A percentile compares a stretch with the other conserved stretches of the same genome.
Conservation (phyloP, 1,284 basidiomycete genomes). For the Ceratobasidium sp. region DNA sequence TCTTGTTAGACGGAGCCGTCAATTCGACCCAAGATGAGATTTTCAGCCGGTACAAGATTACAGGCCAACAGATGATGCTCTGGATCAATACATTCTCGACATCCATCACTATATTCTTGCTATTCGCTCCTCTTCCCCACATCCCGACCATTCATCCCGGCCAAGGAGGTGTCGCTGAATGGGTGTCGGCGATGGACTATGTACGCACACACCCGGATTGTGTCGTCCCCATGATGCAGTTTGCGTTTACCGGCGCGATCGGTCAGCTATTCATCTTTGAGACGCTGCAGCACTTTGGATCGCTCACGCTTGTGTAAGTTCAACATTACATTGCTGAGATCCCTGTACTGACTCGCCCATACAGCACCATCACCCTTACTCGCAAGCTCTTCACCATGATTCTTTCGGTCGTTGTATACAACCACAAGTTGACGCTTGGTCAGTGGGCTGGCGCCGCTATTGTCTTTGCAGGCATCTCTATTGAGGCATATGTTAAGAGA, state of each 20-base stretch:
- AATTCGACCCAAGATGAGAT: slow-evolving; percentile 99
- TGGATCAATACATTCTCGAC: slow-evolving; percentile 92
- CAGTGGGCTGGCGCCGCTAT: slow-evolving; percentile 92
- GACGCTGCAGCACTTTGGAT: slow-evolving; percentile 95
- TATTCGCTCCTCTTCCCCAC: slow-evolving; percentile 72
- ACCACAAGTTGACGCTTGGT: slow-evolving; percentile 80
- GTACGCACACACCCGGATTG: slow-evolving; percentile 80
- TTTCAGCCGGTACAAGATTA: slow-evolving; percentile 77
- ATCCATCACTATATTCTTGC: slow-evolving; percentile 66
- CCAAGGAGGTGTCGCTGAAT: slow-evolving; percentile 65
- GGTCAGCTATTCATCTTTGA: slow-evolving; percentile 99
- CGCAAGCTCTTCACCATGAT: slow-evolving; percentile 99
- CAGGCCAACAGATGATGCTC: slow-evolving; percentile 99
- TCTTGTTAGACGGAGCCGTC: slow-evolving; percentile 89
- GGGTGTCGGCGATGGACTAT: slow-evolving; percentile 75
- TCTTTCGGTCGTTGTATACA: slow-evolving; percentile 90
- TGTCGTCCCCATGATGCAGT: slow-evolving; percentile 79
- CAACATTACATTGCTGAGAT: neutral
- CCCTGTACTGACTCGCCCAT: slow-evolving; percentile 37
- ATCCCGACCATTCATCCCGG: slow-evolving; percentile 75
- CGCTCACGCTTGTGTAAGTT: slow-evolving; percentile 87
- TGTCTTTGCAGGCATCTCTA: slow-evolving; percentile 92
- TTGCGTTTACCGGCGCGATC: slow-evolving; percentile 88
- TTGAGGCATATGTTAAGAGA: slow-evolving; percentile 89
- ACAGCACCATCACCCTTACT: slow-evolving; percentile 93